Evolutionary conservation across 2,329 filamentous ascomycete genomes (phyloP), one percentile per base, ranked within the genome.

Genomic region (Teratosphaeria nubilosa): DNA sequence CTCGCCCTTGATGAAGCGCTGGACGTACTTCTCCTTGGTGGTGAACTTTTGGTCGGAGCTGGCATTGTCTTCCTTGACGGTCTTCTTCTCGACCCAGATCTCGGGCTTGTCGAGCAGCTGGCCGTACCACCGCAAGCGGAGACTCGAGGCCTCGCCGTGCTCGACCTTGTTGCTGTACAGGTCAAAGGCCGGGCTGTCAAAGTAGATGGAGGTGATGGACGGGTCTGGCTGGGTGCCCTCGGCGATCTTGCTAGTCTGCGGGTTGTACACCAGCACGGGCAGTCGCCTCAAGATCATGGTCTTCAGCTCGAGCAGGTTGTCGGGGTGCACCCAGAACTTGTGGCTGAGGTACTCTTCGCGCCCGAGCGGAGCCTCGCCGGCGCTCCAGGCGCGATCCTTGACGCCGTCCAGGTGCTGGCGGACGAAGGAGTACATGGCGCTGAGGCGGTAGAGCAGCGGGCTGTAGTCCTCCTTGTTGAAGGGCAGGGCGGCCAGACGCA

Each of bases 401-500:
- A 50, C 62, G n/a, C 82, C 82, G 60, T 92, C 87, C 25, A 95
- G 78, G 63, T 90, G 86, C 74, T 96, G 89, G 57, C 91, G 86
- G 60, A 95, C 87, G 72, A 94, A 95, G 66, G 90, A 95, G 77
- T 96, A 97, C 87, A 97, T 94, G 66, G 92, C 85, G 31, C 91
- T 96, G 61, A 99, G 81, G 69, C 90, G 71, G 77, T 91, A 95
- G 53, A 97, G 81, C 64, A 99, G 77, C 10, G 92, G 90, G 60
- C 90, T 87, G 75, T 96, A 96, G 66, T 90, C 89, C 73, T 97
- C 94, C 59, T 90, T 92, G 76, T 97, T 96, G 80, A 99, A 95
- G 13, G 92, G 91, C 61, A 91, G 81, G 64, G 90, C 85, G n/a
- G 89, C 85, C 68, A 99, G 77, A 67, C 89, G 88, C 67, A 96